Evolutionary conservation across 192 early-diverging fungal species (phyloP).

Genomic region (Neocallimastix lanati): DNA sequence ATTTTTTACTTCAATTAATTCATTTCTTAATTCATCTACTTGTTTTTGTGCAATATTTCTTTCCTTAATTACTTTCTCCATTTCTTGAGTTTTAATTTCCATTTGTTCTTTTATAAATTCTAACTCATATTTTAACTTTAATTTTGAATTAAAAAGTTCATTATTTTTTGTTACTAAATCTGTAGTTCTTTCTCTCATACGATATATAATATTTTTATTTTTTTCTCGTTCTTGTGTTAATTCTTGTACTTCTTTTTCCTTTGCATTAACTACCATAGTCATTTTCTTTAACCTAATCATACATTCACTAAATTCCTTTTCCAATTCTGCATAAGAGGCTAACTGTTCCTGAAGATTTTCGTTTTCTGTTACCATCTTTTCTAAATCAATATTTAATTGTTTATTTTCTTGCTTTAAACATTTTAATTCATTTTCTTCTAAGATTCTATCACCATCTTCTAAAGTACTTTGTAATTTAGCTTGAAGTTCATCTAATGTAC

Average conservation of each 20-base stretch:
- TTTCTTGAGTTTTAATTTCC: neutral
- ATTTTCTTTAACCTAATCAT: neutral
- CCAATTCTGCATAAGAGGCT: neutral
- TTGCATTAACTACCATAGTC: neutral
- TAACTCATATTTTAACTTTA: neutral
- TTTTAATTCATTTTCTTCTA: neutral
- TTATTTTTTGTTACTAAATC: neutral
- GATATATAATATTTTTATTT: neutral
- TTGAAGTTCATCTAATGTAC: neutral
- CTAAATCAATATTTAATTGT: neutral
- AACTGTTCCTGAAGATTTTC: neutral
- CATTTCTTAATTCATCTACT: neutral
- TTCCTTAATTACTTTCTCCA: neutral
- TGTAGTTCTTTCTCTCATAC: neutral
- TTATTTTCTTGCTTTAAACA: neutral
- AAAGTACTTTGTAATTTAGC: neutral
- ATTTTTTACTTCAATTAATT: neutral
- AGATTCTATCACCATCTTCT: neutral
- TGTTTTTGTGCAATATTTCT: neutral
- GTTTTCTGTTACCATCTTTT: neutral
- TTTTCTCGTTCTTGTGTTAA: neutral
- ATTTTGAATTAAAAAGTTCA: neutral
- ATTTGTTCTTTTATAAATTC: neutral
- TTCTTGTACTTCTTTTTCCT: neutral
- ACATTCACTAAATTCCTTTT: neutral